Percentiles rank a stretch among this genome's conserved stretches.
Conservation (phyloP, 352 stramenopile species). For the Pythium coloratum region DNA sequence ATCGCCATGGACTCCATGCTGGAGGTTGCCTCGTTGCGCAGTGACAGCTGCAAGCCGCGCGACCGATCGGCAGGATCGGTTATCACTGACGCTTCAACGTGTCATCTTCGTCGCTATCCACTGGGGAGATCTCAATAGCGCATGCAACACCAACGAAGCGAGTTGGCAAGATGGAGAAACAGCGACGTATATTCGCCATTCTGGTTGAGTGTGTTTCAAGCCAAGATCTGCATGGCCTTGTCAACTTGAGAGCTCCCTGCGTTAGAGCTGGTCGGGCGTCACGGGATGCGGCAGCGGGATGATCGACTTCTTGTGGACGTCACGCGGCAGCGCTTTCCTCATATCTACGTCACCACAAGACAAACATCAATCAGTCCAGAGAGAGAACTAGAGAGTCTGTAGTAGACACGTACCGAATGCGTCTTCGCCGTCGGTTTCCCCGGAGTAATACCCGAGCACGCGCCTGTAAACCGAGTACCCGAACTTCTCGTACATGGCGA, state of each 20-base stretch:
- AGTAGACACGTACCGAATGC: constrained; percentile 70
- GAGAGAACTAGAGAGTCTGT: neutral
- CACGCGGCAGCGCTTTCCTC: constrained; percentile 89
- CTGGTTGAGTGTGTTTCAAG: neutral
- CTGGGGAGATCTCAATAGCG: neutral
- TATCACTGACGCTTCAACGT: neutral
- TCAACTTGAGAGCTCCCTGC: neutral
- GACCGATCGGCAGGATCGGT: neutral
- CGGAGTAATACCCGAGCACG: constrained; percentile 93
- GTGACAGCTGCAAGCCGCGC: neutral
- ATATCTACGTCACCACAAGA: constrained; percentile 72
- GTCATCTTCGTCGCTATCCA: neutral
- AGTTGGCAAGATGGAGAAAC: neutral
- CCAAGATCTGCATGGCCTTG: neutral
- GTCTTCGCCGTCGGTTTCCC: constrained; percentile 78
- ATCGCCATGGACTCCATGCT: too few relatives aligned
- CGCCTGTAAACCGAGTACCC: constrained; percentile 91
- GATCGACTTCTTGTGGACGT: constrained; percentile 90
- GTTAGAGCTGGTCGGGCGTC: constrained; percentile 71
- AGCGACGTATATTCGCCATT: neutral
- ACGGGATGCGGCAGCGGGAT: constrained; percentile 87
- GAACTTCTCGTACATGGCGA: constrained; percentile 93
- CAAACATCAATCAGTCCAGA: constrained; percentile 1
- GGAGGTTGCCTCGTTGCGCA: neutral
- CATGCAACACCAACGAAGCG: neutral